phyloP scores from a whole-genome alignment of 2,329 filamentous ascomycete species.

The Colletotrichum sublineola region DNA sequence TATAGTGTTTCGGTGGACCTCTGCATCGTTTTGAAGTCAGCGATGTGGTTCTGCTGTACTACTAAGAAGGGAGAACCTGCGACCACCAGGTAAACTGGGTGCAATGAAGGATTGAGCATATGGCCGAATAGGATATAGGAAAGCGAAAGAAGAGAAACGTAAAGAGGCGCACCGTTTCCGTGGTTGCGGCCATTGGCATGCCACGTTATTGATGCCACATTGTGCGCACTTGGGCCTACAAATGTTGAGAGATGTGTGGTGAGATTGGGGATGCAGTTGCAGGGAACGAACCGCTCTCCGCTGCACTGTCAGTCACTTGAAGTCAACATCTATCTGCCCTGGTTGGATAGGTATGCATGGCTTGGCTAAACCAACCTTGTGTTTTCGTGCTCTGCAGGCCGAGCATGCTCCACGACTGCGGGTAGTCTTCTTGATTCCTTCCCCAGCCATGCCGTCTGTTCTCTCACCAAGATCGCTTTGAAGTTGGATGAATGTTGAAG shows the following conservation, averaged over 20 bases:
- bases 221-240: conserved; percentile 38
- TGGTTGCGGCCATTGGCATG: conserved; percentile 39
- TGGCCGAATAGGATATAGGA: background rate
- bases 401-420: conserved; percentile 35
- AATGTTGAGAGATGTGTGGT: background rate
- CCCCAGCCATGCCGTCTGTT: conserved; percentile 21
- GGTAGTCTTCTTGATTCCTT: conserved; percentile 4
- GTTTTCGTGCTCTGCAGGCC: conserved; percentile 37
- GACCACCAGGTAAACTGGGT: no score
- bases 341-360: background rate
- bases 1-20: conserved; percentile 39
- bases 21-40: background rate
- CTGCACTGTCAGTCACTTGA: conserved; percentile 21
- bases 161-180: conserved; percentile 32
- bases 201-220: conserved; percentile 30
- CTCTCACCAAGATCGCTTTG: background rate
- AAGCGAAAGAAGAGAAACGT: no score
- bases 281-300: conserved; percentile 23
- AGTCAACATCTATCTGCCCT: background rate
- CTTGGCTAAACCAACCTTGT: conserved; percentile 24
- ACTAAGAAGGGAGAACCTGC: no score
- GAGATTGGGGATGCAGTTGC: background rate
- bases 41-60: background rate
- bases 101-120: background rate
- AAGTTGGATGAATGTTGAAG: background rate